Evolutionary conservation across 2,329 filamentous ascomycete species (phyloP), one percentile per base, ranked within the genome.

Genomic region (Trichoderma endophyticum): DNA sequence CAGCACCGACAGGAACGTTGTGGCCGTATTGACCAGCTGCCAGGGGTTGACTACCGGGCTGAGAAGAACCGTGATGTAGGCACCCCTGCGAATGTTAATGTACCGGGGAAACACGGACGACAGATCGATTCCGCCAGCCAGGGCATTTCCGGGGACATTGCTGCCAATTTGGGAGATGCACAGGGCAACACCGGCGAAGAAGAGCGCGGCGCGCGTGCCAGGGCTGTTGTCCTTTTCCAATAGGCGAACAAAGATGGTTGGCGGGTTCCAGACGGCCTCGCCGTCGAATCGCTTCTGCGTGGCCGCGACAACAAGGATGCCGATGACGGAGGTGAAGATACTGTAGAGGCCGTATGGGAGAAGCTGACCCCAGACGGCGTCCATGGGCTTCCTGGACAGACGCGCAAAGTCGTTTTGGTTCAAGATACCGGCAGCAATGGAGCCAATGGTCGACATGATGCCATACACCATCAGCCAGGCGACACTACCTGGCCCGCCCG

Each of bases 401-500:
- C 81, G 81, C 2, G 81, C 79, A 68, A 81, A 83, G 69, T 83
- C 81, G 54, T 80, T 82, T 56, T 82, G 80, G 72, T 82, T 83
- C 7, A 82, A 76, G 26, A 82, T 82, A 0, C 81, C 81, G 0
- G 81, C 80, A 0, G 81, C 80, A 30, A 83, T 83, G 12, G 79
- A 79, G 5, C 81, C 81, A 18, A 83, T 74, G 0, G 80, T 82
- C 8, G 80, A 81, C 71, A 81, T 79, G 26, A 81, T 77, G 21
- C 80, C 81, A 21, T 78, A 81, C 2, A 82, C 73, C 77, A 82
- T 80, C 5, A 82, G 71, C 82, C 82, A 83, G 1, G 77, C 78
- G 11, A 78, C 74, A 28, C 80, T 81, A 2, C 74, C 60, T 1
- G 80, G 78, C 0, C 79, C 79, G 8, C 77, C 78, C 0, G 79